A percentile compares a stretch with the other conserved stretches of the same genome.
These are phyloP conservation scores for Stereocaulon alpinum DNA, from an alignment of 495 filamentous ascomycete species.

Conservation along the genomic window DNA sequence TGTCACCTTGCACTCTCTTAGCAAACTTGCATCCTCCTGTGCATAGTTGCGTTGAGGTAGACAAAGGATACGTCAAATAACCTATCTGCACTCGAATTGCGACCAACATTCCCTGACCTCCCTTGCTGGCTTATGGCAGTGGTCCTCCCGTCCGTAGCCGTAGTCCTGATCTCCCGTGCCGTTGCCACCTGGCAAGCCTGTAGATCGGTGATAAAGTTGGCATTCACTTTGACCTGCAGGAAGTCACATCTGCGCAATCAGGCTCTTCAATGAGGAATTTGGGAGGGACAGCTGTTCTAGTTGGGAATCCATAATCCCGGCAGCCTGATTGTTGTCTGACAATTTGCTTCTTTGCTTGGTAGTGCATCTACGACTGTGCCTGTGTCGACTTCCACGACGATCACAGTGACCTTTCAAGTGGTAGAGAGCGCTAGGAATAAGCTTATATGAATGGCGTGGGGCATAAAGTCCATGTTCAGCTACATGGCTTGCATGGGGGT, in stretches of 20 bases:
- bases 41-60: too few species aligned
- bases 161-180: conserved; percentile 1
- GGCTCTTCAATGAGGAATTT: neutral
- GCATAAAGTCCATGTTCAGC: neutral
- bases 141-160: neutral
- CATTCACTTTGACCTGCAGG: too few species aligned
- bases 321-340: neutral
- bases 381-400: neutral
- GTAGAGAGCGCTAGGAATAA: neutral
- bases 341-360: neutral
- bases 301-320: neutral
- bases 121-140: too few species aligned
- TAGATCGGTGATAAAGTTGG: neutral
- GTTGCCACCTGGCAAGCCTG: conserved; percentile 2
- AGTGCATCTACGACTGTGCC: neutral
- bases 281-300: neutral
- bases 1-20: neutral
- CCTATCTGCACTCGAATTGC: too few species aligned
- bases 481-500: too few species aligned
- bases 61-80: too few species aligned
- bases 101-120: neutral
- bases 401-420: neutral
- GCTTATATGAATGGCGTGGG: conserved; percentile 1
- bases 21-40: too few species aligned
- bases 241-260: neutral